phyloP scores from a whole-genome alignment of 2,329 filamentous ascomycete genomes.

The Paramyrothecium sp. region DNA sequence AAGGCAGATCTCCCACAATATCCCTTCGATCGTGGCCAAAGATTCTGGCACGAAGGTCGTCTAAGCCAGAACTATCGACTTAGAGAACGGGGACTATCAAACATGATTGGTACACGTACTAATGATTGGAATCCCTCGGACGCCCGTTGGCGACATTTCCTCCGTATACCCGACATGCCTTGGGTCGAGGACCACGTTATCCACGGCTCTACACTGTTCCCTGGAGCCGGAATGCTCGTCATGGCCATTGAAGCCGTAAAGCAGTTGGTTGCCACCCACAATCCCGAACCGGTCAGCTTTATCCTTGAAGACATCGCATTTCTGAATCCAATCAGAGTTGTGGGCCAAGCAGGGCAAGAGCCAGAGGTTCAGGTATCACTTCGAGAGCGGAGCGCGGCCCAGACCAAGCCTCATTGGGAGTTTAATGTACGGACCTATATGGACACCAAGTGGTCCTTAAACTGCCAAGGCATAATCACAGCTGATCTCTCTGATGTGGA shows the following conservation, averaged over 20 bases:
- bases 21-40: constrained; percentile 23
- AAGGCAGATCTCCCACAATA: constrained; percentile 37
- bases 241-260: constrained; percentile 26
- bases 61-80: constrained; percentile 18
- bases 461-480: too few species aligned
- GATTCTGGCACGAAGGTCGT: constrained; percentile 33
- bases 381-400: too few species aligned
- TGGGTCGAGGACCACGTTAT: constrained; percentile 37
- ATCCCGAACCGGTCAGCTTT: background rate
- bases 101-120: constrained; percentile 25
- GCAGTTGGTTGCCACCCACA: constrained; percentile 9
- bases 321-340: background rate
- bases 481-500: too few species aligned
- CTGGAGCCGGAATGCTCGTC: constrained; percentile 23
- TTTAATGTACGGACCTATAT: too few species aligned
- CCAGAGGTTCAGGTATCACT: too few species aligned
- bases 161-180: constrained; percentile 24
- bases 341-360: too few species aligned
- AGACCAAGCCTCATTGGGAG: too few species aligned
- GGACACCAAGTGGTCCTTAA: too few species aligned
- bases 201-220: constrained; percentile 23
- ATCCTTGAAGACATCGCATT: background rate
- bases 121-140: constrained; percentile 24
- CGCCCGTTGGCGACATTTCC: constrained; percentile 40
- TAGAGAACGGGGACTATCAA: constrained; percentile 17